Evolutionary conservation across 2,329 filamentous ascomycete species (phyloP).

Genomic region (Drechmeria coniospora): DNA sequence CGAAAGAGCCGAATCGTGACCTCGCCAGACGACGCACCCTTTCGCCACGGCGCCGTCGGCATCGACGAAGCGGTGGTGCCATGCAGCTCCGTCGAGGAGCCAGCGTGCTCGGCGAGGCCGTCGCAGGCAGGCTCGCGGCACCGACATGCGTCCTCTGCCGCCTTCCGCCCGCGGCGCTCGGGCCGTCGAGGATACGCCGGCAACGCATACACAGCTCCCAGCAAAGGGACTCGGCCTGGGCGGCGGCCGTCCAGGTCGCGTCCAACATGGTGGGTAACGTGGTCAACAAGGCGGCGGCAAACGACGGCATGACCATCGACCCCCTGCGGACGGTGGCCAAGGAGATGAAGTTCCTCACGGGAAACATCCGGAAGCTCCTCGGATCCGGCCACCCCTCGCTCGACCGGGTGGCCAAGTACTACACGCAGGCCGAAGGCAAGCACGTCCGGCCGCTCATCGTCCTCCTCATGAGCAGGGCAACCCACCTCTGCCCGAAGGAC

Average conservation of each 20-base stretch:
- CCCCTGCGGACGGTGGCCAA: conserved; percentile 82
- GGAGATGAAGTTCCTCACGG: conserved; percentile 90
- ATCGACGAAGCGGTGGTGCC: conserved; percentile 1
- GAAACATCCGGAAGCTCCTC: conserved; percentile 83
- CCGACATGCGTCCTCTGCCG: conserved; percentile 17
- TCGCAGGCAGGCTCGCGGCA: conserved; percentile 12
- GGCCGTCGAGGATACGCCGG: conserved; percentile 12
- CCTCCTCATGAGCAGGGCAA: conserved; percentile 89
- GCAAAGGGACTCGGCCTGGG: conserved; percentile 49
- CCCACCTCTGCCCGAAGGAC: conserved; percentile 56
- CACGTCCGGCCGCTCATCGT: conserved; percentile 91
- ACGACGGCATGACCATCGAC: conserved; percentile 61
- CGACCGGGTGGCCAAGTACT: conserved; percentile 94
- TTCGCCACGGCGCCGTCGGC: too few relatives aligned
- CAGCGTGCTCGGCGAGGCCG: conserved; percentile 29
- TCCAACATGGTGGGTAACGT: conserved; percentile 58
- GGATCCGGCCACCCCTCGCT: conserved; percentile 89
- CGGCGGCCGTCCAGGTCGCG: conserved; percentile 55
- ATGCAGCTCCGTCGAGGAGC: conserved; percentile 43
- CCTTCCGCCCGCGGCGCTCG: conserved; percentile 14
- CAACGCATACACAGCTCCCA: conserved; percentile 27
- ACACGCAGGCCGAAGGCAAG: conserved; percentile 91
- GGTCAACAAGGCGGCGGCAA: conserved; percentile 43
- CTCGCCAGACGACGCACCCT: too few relatives aligned
- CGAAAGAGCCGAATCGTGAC: too few relatives aligned